These are phyloP conservation scores for Pyricularia sp. DNA, from an alignment of 2,329 filamentous ascomycete species.

Conservation along the genomic window DNA sequence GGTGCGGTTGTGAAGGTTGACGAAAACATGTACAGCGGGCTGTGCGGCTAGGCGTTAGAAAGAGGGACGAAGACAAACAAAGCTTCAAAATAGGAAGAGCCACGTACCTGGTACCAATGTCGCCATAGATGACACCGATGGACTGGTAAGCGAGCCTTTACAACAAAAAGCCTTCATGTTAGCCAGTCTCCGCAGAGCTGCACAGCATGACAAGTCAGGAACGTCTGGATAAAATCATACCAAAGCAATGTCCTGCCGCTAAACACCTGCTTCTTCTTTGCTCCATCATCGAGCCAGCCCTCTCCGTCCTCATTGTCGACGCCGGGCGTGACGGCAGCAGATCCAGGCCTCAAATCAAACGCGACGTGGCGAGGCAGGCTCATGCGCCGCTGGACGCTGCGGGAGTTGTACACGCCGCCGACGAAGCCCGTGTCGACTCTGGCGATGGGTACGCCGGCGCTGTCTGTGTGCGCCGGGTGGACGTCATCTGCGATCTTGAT, in stretches of 20 bases:
- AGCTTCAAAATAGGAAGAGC: no score
- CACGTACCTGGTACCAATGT: constrained; percentile 43
- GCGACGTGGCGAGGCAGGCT: constrained; percentile 7
- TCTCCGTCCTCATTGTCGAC: constrained; percentile 13
- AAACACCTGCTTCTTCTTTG: constrained; percentile 13
- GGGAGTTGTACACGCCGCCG: constrained; percentile 12
- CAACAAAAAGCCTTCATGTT: not conserved
- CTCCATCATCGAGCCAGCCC: constrained; percentile 10
- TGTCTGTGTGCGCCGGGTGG: not conserved
- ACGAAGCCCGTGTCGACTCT: constrained; percentile 5
- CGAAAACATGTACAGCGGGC: constrained; percentile 61
- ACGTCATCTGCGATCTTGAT: not conserved
- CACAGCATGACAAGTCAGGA: not conserved
- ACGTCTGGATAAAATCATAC: not conserved
- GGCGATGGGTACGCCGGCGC: not conserved
- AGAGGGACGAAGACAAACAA: not conserved
- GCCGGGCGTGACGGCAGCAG: not conserved
- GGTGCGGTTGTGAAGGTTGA: constrained; percentile 50
- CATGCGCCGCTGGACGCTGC: constrained; percentile 4
- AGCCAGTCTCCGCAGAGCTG: not conserved
- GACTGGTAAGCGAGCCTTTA: constrained; percentile 54
- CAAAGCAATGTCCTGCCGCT: constrained; percentile 11
- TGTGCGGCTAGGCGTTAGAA: constrained; percentile 16
- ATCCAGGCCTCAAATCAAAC: constrained; percentile 2
- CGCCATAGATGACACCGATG: constrained; percentile 59